These are phyloP conservation scores for Buxus sempervirens DNA, from an alignment of 164 flowering plant species.

Conservation along the genomic window DNA sequence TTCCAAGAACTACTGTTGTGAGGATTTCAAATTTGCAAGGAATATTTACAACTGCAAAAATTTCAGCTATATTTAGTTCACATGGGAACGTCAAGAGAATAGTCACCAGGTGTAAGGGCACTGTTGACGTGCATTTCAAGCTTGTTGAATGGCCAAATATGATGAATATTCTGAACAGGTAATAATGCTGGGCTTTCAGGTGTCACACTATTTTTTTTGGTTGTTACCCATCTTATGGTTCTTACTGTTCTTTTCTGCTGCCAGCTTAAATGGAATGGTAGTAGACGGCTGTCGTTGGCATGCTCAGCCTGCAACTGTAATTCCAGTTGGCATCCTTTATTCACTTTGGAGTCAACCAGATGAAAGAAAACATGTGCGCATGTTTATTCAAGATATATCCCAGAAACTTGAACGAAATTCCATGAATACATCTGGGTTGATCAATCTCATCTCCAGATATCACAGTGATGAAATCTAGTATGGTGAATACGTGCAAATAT, in stretches of 20 bases:
- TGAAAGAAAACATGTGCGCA: conserved; percentile 24
- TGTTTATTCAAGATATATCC: conserved; percentile 11
- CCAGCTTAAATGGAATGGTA: conserved; percentile 37
- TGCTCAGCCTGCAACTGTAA: conserved; percentile 38
- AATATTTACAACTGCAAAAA: not conserved
- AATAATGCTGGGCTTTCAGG: not conserved
- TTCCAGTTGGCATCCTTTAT: conserved; percentile 32
- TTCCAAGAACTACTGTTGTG: conserved; percentile 44
- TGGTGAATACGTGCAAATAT: not conserved
- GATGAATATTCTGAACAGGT: conserved; percentile 45
- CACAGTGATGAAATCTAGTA: too few relatives aligned
- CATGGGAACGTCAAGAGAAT: conserved; percentile 15
- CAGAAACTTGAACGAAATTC: conserved; percentile 13
- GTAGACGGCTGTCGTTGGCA: conserved; percentile 19
- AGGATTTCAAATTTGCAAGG: conserved; percentile 27
- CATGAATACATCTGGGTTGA: not conserved
- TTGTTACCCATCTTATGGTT: not conserved
- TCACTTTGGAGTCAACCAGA: conserved; percentile 33
- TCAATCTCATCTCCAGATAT: conserved; percentile 12
- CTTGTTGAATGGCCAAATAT: conserved; percentile 42
- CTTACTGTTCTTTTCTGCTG: not conserved
- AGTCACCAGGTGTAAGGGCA: not conserved
- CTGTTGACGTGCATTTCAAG: conserved; percentile 29
- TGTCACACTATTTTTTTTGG: not conserved
- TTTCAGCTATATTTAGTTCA: not conserved